Conservation (phyloP, 2,329 filamentous ascomycete species). For the Talaromyces sp. region DNA sequence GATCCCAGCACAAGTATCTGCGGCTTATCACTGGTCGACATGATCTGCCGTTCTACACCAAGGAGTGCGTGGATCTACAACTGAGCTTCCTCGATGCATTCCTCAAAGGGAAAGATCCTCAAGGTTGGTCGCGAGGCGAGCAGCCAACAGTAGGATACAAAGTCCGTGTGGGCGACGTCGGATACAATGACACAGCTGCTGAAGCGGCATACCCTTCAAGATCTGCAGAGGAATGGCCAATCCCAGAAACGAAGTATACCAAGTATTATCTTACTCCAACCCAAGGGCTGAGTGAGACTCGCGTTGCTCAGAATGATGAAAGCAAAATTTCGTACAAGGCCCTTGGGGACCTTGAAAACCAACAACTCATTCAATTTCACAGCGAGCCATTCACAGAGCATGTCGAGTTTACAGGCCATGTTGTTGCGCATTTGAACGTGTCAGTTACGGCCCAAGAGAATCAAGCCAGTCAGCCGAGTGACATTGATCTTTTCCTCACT, state of each 20-base stretch:
- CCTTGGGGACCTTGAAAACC: slow-evolving; percentile 53
- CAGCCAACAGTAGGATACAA: slow-evolving; percentile 58
- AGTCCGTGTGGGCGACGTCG: slow-evolving; percentile 62
- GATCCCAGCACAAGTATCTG: slow-evolving; percentile 64
- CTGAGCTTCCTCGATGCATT: slow-evolving; percentile 66
- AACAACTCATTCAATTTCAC: slow-evolving; percentile 54
- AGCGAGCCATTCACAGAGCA: slow-evolving; percentile 57
- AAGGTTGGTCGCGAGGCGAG: slow-evolving; percentile 46
- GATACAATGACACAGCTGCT: slow-evolving; percentile 59
- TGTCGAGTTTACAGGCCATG: slow-evolving; percentile 66
- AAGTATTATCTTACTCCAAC: slow-evolving; percentile 54
- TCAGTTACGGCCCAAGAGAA: slow-evolving; percentile 44
- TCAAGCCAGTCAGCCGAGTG: slow-evolving; percentile 37
- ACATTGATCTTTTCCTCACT: slow-evolving; percentile 54
- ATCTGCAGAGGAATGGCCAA: slow-evolving; percentile 62
- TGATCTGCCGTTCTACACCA: slow-evolving; percentile 68
- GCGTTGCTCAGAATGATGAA: slow-evolving; percentile 20
- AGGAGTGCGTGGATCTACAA: slow-evolving; percentile 64
- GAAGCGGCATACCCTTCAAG: slow-evolving; percentile 55
- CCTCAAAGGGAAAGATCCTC: slow-evolving; percentile 59
- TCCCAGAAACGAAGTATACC: slow-evolving; percentile 61
- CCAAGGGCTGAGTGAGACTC: background rate
- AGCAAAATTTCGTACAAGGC: slow-evolving; percentile 55
- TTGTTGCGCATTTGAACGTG: slow-evolving; percentile 61
- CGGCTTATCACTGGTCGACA: slow-evolving; percentile 67